Base-by-base conservation (phyloP, 768 basidiomycete species). In the Suillus spraguei region DNA sequence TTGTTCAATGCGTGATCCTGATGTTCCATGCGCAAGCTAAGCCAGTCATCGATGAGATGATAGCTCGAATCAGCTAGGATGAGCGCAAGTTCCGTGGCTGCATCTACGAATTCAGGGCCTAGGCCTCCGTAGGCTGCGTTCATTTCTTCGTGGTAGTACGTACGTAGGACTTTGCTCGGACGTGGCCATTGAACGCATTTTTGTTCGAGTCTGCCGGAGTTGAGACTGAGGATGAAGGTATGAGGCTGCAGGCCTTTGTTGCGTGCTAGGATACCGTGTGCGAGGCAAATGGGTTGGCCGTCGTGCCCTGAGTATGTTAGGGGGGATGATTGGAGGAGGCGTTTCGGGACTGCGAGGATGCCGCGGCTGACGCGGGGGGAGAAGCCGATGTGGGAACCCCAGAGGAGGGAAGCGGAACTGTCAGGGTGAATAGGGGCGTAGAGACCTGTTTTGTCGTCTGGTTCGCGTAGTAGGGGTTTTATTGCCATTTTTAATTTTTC, bases 31-130 rank as follows among this genome's bases (percentile, higher is more conserved):
- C 16, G 59, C 4, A 24, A n/a, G 5, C 5, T 17, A 17, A 60
- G 59, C 59, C 59, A 60, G 39, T 60, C 59, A 50, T 60, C 24
- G 59, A 60, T 60, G 38, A 60, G 59, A 50, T 24, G 20, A 11
- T 60, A 24, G 16, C 59, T 60, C 13, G 59, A 60, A 60, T 60
- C 59, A 17, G 59, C 59, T 17, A 60, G 16, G 13, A 60, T 24
- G 13, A 60, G 38, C 24, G 59, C 38, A 17, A 52, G 38, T 11
- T 60, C 59, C 1, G 59, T 60, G 3, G 59, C 59, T 38, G 39
- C 59, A 5, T 49, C 24, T 8, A 60, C 59, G 16, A 60, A 60
- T n/a, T 3, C 3, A 8, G 38, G 5, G 9, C 42, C 59, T 20
- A 60, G 16, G n/a, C 41, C 59, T 50, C 46, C 46, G 7, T 32